Percentiles rank a stretch among this genome's conserved stretches.
These are phyloP conservation scores for Fusarium aywerte DNA, from an alignment of 2,329 filamentous ascomycete species.

Conservation along the genomic window DNA sequence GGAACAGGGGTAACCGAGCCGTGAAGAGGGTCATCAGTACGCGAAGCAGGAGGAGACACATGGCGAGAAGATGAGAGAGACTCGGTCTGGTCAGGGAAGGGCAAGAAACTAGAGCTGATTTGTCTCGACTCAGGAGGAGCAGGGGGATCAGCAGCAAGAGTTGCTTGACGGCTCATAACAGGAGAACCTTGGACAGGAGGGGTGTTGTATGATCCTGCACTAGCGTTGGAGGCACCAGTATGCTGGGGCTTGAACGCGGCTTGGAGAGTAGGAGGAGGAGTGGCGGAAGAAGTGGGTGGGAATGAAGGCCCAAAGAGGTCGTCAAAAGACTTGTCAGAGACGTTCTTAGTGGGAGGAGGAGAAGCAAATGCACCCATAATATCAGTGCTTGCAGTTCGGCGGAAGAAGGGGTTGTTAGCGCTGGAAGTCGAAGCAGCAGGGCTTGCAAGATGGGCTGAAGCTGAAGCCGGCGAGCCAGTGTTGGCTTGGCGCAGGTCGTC, in stretches of 20 bases:
- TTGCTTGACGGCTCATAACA: constrained; percentile 70
- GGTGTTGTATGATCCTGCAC: constrained; percentile 63
- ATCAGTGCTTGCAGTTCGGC: constrained; percentile 71
- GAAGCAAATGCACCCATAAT: constrained; percentile 66
- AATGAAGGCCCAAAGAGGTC: constrained; percentile 84
- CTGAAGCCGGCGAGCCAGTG: constrained; percentile 61
- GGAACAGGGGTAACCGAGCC: constrained; percentile 46
- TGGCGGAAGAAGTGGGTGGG: constrained; percentile 56
- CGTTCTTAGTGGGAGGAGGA: constrained; percentile 57
- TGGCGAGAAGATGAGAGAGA: constrained; percentile 82
- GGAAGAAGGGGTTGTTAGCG: constrained; percentile 95
- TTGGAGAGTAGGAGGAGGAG: constrained; percentile 57
- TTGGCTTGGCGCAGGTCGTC: constrained; percentile 67
- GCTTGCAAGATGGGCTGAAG: constrained; percentile 68
- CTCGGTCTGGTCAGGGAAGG: constrained; percentile 73
- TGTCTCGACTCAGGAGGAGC: constrained; percentile 79
- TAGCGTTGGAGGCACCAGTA: constrained; percentile 66
- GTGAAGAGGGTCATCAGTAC: constrained; percentile 62
- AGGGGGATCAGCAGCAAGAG: constrained; percentile 65
- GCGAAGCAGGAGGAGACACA: constrained; percentile 74
- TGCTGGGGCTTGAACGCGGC: constrained; percentile 61
- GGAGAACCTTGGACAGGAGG: constrained; percentile 68
- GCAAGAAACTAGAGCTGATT: constrained; percentile 79
- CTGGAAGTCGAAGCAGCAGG: constrained; percentile 75
- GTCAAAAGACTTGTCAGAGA: constrained; percentile 79